A percentile compares a stretch with the other conserved stretches of the same genome.
Evolutionary conservation across 306 rosid genomes (phyloP).

Genomic region (Fagus sylvatica): DNA sequence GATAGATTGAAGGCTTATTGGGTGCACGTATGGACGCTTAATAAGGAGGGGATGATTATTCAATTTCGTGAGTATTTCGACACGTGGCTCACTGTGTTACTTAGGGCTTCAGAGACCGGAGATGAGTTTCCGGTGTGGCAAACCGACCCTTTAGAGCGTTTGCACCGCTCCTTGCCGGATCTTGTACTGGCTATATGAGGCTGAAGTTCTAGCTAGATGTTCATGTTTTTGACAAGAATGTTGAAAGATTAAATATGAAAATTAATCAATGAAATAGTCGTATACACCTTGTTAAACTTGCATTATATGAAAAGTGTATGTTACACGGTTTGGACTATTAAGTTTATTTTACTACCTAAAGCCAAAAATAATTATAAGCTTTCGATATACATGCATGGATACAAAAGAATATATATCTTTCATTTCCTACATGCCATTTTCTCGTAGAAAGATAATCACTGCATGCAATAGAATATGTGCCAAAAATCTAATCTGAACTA

Average conservation of each 20-base stretch:
- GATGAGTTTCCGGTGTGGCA: conserved; percentile 25
- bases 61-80: conserved; percentile 29
- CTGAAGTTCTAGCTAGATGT: background rate
- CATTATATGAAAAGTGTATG: no score
- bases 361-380: no score
- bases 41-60: conserved; percentile 24
- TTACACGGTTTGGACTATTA: no score
- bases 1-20: conserved; percentile 21
- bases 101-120: background rate
- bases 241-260: background rate
- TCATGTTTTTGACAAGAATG: background rate
- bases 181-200: conserved; percentile 25
- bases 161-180: conserved; percentile 28
- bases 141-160: conserved; percentile 19
- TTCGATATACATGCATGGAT: background rate
- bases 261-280: background rate
- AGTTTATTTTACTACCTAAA: no score
- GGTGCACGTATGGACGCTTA: conserved; percentile 36
- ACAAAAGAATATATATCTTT: background rate
- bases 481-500: no score
- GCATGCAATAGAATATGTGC: no score
- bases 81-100: conserved; percentile 32
- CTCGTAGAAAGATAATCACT: no score
- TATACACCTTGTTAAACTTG: no score
- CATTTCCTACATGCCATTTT: no score